Evolutionary conservation across 345 rosid genomes (phyloP), one percentile per base, ranked within the genome.

Genomic region (Angophora floribunda): DNA sequence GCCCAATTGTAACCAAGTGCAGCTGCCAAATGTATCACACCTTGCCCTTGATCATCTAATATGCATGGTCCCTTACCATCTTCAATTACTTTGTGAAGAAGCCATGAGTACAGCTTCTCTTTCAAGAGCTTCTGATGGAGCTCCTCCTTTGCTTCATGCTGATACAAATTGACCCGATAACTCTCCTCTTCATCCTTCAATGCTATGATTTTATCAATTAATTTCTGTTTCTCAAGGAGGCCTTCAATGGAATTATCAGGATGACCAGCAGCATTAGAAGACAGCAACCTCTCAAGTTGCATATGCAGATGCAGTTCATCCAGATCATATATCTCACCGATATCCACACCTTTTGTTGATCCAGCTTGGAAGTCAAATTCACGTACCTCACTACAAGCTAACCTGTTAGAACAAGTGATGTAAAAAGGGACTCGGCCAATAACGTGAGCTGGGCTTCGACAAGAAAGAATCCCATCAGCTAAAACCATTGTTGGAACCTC

Each of bases 1-100:
- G 97, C 97, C 99, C 99, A 96, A 89, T 96, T 95, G 89, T 91
- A 97, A 78, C 99, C 99, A 90, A 97, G 99, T 17, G 98, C 96
- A 91, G 97, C 94, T 22, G 94, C 95, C 86, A 97, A 92, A 91
- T 97, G 99, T 87, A 97, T 89, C 52, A 93, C 95, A 79, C 99
- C 98, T 90, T 96, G 97, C 86, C 99, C 99, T 85, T 93, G 92
- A 53, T 93, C 92, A 90, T 96, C 97, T 87, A 96, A 85, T 85
- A 95, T 70, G 63, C 93, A 92, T 36, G 96, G 96, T 86, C 98
- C 98, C 89, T 95, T 96, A 75, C 98, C 96, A 91, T 92, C 95
- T 92, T 95, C 99, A 85, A 91, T 87, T 89, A 95, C 94, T 90
- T 91, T 94, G 85, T 93, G 96, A 87, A 96, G 93, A 13, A 97